Evolutionary conservation across 768 basidiomycete species (phyloP).

Genomic region (Russula dissimulans): DNA sequence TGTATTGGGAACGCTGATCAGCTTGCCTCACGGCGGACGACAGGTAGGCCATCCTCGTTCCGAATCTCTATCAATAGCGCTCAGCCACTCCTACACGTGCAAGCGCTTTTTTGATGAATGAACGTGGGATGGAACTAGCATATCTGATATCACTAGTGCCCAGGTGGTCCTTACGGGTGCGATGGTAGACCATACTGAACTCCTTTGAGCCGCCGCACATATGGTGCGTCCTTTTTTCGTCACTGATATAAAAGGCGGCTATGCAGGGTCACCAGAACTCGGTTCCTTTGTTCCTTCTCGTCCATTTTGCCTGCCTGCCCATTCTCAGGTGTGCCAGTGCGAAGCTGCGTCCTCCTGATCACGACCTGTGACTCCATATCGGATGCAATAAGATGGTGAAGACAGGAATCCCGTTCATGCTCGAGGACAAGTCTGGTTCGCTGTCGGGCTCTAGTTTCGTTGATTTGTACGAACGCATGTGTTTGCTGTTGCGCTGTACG

Average conservation of each 20-base stretch:
- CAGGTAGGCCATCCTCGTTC: slow-evolving; percentile 9
- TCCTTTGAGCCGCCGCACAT: neutral
- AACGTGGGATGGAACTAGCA: slow-evolving; percentile 7
- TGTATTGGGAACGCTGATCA: slow-evolving; percentile 2
- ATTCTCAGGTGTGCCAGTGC: neutral
- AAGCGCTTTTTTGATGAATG: slow-evolving; percentile 1
- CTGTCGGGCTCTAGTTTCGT: slow-evolving; percentile 47
- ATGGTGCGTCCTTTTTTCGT: neutral
- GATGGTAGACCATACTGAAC: neutral
- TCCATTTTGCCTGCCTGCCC: no score
- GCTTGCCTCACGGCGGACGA: neutral
- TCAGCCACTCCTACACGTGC: neutral
- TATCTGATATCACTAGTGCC: neutral
- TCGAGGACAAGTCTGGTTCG: slow-evolving; percentile 53
- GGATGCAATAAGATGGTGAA: slow-evolving; percentile 29
- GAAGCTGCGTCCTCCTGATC: neutral
- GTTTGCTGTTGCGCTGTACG: slow-evolving; percentile 41
- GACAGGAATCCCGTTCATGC: slow-evolving; percentile 51
- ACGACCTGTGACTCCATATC: neutral
- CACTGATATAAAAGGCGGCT: slow-evolving; percentile 8
- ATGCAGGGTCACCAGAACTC: neutral
- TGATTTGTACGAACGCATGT: slow-evolving; percentile 56
- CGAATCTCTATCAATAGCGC: slow-evolving; percentile 6
- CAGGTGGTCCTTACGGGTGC: neutral
- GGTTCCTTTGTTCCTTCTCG: neutral